These are phyloP conservation scores for Penicillium desertorum DNA, from an alignment of 495 filamentous ascomycete genomes.

Conservation along the genomic window DNA sequence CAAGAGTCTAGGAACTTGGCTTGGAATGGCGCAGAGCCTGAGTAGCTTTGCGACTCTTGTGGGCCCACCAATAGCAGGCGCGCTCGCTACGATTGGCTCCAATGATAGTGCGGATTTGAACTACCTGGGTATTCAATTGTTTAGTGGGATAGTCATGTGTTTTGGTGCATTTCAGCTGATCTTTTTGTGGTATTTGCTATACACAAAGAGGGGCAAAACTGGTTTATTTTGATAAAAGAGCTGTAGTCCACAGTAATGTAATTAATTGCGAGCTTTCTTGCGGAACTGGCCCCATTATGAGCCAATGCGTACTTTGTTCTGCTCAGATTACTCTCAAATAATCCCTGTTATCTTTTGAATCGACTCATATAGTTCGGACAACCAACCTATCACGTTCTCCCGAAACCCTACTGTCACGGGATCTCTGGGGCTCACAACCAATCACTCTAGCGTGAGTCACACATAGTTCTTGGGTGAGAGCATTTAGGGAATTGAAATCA, in stretches of 20 bases:
- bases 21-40: constrained; percentile 74
- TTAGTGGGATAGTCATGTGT: constrained; percentile 27
- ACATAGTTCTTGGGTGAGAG: background rate
- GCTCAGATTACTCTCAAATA: background rate
- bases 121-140: constrained; percentile 27
- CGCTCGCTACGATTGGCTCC: constrained; percentile 33
- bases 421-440: constrained; percentile 3
- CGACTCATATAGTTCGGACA: background rate
- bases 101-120: constrained; percentile 25
- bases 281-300: background rate
- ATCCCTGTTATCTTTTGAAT: background rate
- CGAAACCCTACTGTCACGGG: constrained; percentile 2
- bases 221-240: constrained; percentile 17
- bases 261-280: background rate
- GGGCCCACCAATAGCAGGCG: constrained; percentile 66
- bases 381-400: background rate
- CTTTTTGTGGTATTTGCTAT: constrained; percentile 24
- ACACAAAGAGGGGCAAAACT: constrained; percentile 22
- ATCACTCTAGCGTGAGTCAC: constrained; percentile 7
- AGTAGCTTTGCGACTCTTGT: constrained; percentile 65
- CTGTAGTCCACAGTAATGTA: background rate
- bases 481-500: background rate
- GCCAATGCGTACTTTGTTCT: background rate
- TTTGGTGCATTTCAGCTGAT: constrained; percentile 20
- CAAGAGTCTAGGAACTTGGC: constrained; percentile 58